Evolutionary conservation across 768 basidiomycete species (phyloP).

Genomic region (Boletus sp.): DNA sequence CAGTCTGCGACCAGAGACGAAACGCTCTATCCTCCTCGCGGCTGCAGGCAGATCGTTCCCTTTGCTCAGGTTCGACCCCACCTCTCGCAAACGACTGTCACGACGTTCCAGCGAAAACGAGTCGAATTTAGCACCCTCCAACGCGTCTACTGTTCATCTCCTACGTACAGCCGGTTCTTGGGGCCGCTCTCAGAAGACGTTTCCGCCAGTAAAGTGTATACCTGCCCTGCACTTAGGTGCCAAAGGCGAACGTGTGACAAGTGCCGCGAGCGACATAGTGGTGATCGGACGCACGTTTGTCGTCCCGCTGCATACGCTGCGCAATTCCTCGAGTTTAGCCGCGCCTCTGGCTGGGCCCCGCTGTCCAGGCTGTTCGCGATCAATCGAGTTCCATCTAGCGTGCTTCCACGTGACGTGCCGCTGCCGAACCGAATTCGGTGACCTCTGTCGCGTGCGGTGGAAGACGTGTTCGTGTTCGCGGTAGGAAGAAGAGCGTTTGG

Average conservation of each 20-base stretch:
- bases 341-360: conserved; percentile 32
- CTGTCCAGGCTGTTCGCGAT: conserved; percentile 38
- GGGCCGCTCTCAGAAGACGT: conserved; percentile 26
- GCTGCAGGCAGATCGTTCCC: conserved; percentile 35
- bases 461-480: conserved; percentile 61
- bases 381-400: conserved; percentile 37
- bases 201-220: conserved; percentile 23
- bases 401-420: conserved; percentile 43
- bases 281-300: conserved; percentile 27
- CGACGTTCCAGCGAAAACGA: conserved; percentile 25
- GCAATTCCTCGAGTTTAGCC: conserved; percentile 26
- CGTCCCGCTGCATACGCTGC: conserved; percentile 21
- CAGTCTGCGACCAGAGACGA: conserved; percentile 36
- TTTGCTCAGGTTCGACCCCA: conserved; percentile 22
- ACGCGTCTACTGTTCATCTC: conserved; percentile 38
- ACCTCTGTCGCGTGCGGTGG: conserved; percentile 55
- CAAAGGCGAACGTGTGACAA: conserved; percentile 21
- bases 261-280: conserved; percentile 25
- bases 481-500: conserved; percentile 53
- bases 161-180: conserved; percentile 36
- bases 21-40: conserved; percentile 40
- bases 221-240: conserved; percentile 20
- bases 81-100: conserved; percentile 19
- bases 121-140: conserved; percentile 32
- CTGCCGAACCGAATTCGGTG: conserved; percentile 40